These are phyloP conservation scores for Elsinoe fawcettii DNA, from an alignment of 2,329 filamentous ascomycete species.

Conservation along the genomic window DNA sequence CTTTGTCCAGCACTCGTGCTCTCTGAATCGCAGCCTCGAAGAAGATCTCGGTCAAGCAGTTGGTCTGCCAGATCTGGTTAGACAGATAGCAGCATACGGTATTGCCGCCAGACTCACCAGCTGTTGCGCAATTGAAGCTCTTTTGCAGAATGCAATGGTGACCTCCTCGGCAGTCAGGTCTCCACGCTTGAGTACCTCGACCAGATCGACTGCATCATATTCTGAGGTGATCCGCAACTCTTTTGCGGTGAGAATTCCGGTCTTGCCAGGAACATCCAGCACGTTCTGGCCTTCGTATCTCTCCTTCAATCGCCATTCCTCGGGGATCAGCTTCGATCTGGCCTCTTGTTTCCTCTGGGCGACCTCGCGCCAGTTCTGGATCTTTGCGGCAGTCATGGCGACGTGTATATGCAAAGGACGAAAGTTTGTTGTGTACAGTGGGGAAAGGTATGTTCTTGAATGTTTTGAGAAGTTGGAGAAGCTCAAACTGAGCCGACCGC, in stretches of 20 bases:
- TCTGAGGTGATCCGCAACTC: slow-evolving; percentile 49
- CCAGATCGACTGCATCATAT: slow-evolving; percentile 37
- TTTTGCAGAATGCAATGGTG: slow-evolving; percentile 36
- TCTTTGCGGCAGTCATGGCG: not conserved
- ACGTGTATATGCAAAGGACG: no score
- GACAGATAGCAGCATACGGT: no score
- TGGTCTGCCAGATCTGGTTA: slow-evolving; percentile 19
- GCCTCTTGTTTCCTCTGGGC: slow-evolving; percentile 18
- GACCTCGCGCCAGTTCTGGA: slow-evolving; percentile 11
- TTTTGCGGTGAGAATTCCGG: slow-evolving; percentile 40
- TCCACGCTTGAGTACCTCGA: slow-evolving; percentile 28
- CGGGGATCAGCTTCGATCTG: slow-evolving; percentile 17
- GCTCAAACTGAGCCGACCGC: no score
- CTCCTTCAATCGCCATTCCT: slow-evolving; percentile 16
- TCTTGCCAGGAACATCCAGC: slow-evolving; percentile 40
- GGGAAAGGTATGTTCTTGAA: no score
- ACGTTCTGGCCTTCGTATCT: slow-evolving; percentile 26
- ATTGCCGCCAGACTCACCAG: no score
- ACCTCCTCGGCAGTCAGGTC: slow-evolving; percentile 25
- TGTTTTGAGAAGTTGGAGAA: no score
- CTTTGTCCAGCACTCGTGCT: slow-evolving; percentile 23
- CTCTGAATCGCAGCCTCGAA: slow-evolving; percentile 35
- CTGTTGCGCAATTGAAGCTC: slow-evolving; percentile 28
- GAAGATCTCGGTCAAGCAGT: slow-evolving; percentile 31
- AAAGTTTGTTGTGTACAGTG: no score